Evolutionary conservation across 2,329 filamentous ascomycete genomes (phyloP), one percentile per base, ranked within the genome.

Genomic region (Emmonsiellopsis sp.): DNA sequence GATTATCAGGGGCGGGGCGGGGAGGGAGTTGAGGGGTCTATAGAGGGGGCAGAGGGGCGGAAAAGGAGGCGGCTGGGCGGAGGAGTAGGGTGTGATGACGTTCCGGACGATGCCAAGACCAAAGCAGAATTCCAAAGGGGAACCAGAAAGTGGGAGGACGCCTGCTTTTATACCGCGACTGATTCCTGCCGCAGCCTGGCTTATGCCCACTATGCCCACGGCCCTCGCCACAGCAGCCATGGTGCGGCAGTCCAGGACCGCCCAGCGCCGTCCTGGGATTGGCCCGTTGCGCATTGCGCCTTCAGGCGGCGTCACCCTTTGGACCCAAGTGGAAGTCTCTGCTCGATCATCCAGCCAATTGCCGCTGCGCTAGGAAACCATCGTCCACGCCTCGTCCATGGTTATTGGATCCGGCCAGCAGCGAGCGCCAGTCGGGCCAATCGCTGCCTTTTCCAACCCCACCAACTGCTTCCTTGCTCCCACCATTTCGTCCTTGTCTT

Each of bases 31-130:
- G n/a, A 15, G 26, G 26, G 52, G 34, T 26, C 20, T 26, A 40
- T 10, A 16, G 26, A 37, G 30, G 34, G 31, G 26, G 34, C n/a
- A 20, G 47, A 43, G 52, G n/a, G 54, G 30, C 16, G 37, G 20
- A 47, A 41, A 40, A 45, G 31, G 32, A 34, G 41, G 50, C 46
- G 45, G 48, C 20, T 26, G 15, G 37, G 38, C 16, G 37, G 30
- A 32, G 38, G 32, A 38, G 32, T 31, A 30, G 30, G 31, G 37
- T 34, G 45, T 48, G 26, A 35, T 50, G 57, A 55, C 44, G 53
- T 58, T 52, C 57, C 55, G 54, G 55, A 53, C 53, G 53, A 54
- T 56, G 56, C 56, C 56, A 58, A 60, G 58, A 58, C 54, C 58
- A 58, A 46, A 32, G 55, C 44, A 46, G 26, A 35, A 55, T 42